Evolutionary conservation across 1,284 basidiomycete species (phyloP).

Genomic region (Sporisorium exsertum): DNA sequence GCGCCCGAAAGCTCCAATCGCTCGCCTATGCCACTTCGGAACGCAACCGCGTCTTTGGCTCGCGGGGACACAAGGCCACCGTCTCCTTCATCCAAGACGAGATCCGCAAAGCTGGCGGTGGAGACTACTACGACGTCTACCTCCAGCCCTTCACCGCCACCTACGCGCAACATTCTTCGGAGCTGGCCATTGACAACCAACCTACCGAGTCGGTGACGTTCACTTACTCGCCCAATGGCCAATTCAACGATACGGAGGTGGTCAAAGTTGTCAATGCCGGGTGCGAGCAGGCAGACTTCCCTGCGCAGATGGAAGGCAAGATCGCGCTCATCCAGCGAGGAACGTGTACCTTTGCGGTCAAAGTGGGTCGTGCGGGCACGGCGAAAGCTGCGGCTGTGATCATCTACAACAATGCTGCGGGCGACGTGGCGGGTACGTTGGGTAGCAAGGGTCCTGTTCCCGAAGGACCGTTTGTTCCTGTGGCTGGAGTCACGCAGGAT

Average conservation of each 20-base stretch:
- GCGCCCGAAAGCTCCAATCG: constrained; percentile 22
- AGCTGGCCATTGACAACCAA: constrained; percentile 32
- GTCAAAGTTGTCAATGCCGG: constrained; percentile 38
- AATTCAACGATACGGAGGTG: constrained; percentile 22
- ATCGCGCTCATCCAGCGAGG: constrained; percentile 40
- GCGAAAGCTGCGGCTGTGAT: constrained; percentile 34
- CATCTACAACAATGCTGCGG: constrained; percentile 37
- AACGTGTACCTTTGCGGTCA: constrained; percentile 25
- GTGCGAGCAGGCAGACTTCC: constrained; percentile 35
- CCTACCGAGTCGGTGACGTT: constrained; percentile 21
- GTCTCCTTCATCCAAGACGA: constrained; percentile 31
- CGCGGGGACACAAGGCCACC: constrained; percentile 38
- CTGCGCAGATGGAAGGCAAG: constrained; percentile 26
- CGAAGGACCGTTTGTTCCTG: constrained; percentile 41
- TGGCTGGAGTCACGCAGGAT: constrained; percentile 27
- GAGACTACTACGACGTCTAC: constrained; percentile 38
- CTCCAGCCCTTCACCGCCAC: constrained; percentile 44
- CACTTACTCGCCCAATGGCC: constrained; percentile 39
- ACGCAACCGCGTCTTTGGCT: constrained; percentile 44
- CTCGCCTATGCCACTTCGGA: constrained; percentile 27
- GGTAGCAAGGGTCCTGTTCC: constrained; percentile 15
- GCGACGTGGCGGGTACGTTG: constrained; percentile 32
- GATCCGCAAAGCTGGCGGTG: constrained; percentile 12
- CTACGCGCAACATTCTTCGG: constrained; percentile 28
- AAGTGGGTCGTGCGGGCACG: constrained; percentile 31